These are phyloP conservation scores for Cocos nucifera DNA, from an alignment of 176 grass and related monocot genomes.

Conservation along the genomic window DNA sequence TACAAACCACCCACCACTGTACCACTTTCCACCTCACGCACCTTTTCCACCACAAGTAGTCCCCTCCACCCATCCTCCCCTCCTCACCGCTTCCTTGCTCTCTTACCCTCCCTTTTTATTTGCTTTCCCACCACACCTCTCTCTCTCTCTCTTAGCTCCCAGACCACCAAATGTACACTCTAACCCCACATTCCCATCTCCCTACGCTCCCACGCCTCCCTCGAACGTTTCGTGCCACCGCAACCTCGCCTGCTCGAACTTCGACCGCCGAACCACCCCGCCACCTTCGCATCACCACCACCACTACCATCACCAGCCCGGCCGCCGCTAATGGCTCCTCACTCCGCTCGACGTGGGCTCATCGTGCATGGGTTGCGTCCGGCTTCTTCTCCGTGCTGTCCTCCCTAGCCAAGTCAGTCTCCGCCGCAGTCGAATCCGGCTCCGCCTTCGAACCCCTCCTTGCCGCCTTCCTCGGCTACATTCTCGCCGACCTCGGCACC, in stretches of 20 bases:
- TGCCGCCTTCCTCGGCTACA: constrained; percentile 35
- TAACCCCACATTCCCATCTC: constrained; percentile 34
- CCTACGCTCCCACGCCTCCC: constrained; percentile 2
- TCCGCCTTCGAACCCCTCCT: constrained; percentile 13
- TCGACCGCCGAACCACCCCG: background rate
- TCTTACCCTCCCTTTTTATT: background rate
- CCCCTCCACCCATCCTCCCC: background rate
- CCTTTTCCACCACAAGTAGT: background rate
- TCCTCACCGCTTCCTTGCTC: background rate
- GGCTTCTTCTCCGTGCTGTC: constrained; percentile 30
- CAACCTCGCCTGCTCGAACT: constrained; percentile 10
- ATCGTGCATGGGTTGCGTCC: constrained; percentile 55
- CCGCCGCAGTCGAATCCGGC: constrained; percentile 6
- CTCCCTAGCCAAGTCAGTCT: constrained; percentile 1
- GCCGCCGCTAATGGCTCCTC: constrained; percentile 26
- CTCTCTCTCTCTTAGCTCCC: background rate
- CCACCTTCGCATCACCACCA: background rate
- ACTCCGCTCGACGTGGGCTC: constrained; percentile 71
- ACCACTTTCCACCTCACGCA: background rate
- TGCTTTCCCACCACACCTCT: background rate
- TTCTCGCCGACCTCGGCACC: constrained; percentile 61
- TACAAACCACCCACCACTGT: constrained; percentile 23
- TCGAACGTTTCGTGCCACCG: constrained; percentile 28
- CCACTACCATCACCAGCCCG: background rate
- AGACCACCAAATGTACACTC: constrained; percentile 30